Base-by-base conservation (phyloP, 768 basidiomycete species). In the Boletales sp. region DNA sequence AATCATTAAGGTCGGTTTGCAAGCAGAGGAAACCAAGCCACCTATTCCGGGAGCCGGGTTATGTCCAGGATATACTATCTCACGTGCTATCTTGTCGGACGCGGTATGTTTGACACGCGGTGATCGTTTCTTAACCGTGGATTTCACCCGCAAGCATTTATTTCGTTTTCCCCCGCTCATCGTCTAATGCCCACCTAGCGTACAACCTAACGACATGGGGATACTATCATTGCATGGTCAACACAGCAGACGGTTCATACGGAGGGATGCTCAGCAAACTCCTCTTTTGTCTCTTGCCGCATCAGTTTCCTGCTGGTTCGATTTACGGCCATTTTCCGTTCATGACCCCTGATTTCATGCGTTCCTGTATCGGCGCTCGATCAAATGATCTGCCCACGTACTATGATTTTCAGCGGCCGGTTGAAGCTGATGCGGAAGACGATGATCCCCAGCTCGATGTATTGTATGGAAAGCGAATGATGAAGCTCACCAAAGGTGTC, bases 321-420 rank as follows among this genome's bases (percentile, higher is more conserved):
- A 75, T 76, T 3, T 88, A 89, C 58, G 87, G 81, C 2, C 83
- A 86, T 61, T 93, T 93, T 77, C 90, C 91, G 10, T 86, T 94
- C 76, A 61, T 86, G 59, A 79, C 78, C 5, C 89, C 90, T 5
- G 50, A 58, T 21, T 68, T 62, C 48, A 64, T 31, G 60, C 61
- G 15, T 67, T 55, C 49, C 77, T 83, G 74, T 62, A 75, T 86
- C 51, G 50, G 50, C 40, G 61, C 71, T 42, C 63, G 63, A 44
- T 64, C 50, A 46, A 57, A 46, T 7, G 57, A 61, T 10, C 47
- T 70, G 8, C 71, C 69, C 37, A 54, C 65, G 3, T 72, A 81
- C 55, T 90, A 90, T 58, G 68, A 63, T 12, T 87, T 86, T 80
- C 66, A 63, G n/a, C 71, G 81, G 18, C 87, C 87, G 1, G 31